phyloP scores from a whole-genome alignment of 2,329 filamentous ascomycete genomes.

The Herpomyces periplanetae region DNA sequence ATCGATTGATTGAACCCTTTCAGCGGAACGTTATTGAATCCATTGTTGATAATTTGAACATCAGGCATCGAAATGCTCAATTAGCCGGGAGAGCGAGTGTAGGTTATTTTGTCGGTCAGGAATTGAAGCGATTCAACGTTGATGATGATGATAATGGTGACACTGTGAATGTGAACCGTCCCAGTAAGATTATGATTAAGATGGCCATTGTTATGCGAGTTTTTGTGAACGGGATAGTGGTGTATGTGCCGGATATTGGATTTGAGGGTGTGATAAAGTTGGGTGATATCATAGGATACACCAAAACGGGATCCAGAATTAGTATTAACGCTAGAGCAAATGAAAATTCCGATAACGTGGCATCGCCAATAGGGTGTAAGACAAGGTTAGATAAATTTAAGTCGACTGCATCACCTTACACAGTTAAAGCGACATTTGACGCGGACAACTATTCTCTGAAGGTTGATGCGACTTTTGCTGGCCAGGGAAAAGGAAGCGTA shows the following conservation, averaged over 20 bases:
- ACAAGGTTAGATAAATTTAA: slow-evolving; percentile 6
- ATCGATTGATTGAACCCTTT: too few relatives aligned
- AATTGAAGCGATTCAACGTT: slow-evolving; percentile 48
- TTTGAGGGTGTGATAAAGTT: slow-evolving; percentile 70
- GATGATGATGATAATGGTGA: slow-evolving; percentile 12
- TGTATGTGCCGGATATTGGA: slow-evolving; percentile 76
- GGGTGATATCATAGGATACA: too few relatives aligned
- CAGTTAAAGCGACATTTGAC: slow-evolving; percentile 43
- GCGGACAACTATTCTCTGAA: slow-evolving; percentile 41
- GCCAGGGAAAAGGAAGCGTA: too few relatives aligned
- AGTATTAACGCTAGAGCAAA: too few relatives aligned
- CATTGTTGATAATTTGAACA: slow-evolving; percentile 94
- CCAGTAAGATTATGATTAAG: slow-evolving; percentile 19
- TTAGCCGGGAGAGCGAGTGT: slow-evolving; percentile 73
- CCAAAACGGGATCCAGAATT: too few relatives aligned
- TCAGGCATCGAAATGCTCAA: slow-evolving; percentile 82
- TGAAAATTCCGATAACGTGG: too few relatives aligned
- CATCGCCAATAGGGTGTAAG: slow-evolving; percentile 14
- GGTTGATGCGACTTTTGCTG: too few relatives aligned
- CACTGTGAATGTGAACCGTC: slow-evolving; percentile 4
- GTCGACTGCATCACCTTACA: slow-evolving; percentile 5
- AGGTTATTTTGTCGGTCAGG: slow-evolving; percentile 91
- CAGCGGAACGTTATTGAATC: too few relatives aligned
- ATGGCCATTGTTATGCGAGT: slow-evolving; percentile 89
- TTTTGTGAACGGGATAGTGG: slow-evolving; percentile 86